These are phyloP conservation scores for Catharanthus roseus DNA, from an alignment of 257 asterid species.

Conservation along the genomic window DNA sequence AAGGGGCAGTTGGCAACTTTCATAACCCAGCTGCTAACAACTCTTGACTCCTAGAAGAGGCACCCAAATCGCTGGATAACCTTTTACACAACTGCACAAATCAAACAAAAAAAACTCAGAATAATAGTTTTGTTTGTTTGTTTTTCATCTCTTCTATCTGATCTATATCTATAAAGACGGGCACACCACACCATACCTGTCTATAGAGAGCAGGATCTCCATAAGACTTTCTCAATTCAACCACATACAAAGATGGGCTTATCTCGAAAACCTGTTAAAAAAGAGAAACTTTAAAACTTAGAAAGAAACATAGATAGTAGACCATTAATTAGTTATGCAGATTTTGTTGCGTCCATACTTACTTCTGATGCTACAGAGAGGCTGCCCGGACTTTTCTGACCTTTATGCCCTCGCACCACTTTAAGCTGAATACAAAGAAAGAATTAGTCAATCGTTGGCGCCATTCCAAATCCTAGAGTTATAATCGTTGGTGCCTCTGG, in stretches of 20 bases:
- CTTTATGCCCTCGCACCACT: conserved; percentile 50
- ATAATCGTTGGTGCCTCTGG: background rate
- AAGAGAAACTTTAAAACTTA: background rate
- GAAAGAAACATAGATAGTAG: background rate
- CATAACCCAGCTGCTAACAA: conserved; percentile 29
- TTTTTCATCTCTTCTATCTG: background rate
- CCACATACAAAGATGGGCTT: conserved; percentile 72
- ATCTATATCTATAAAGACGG: too few relatives aligned
- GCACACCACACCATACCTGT: conserved; percentile 38
- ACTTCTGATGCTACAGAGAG: conserved; percentile 80
- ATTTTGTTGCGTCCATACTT: conserved; percentile 19
- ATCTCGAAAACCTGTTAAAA: conserved; percentile 74
- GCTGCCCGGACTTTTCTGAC: conserved; percentile 42
- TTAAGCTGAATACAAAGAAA: conserved; percentile 55
- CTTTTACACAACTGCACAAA: conserved; percentile 67
- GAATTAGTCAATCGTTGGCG: background rate
- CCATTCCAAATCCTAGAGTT: background rate
- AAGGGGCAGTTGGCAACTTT: background rate
- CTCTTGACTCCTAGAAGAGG: conserved; percentile 43
- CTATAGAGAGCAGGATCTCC: conserved; percentile 74
- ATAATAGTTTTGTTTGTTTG: too few relatives aligned
- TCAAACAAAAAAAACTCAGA: background rate
- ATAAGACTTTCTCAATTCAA: conserved; percentile 63
- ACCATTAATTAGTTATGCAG: background rate
- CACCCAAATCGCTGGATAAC: conserved; percentile 75